Evolutionary conservation across 179 eudicot genomes (phyloP).

Genomic region (Amaranthus tricolor): DNA sequence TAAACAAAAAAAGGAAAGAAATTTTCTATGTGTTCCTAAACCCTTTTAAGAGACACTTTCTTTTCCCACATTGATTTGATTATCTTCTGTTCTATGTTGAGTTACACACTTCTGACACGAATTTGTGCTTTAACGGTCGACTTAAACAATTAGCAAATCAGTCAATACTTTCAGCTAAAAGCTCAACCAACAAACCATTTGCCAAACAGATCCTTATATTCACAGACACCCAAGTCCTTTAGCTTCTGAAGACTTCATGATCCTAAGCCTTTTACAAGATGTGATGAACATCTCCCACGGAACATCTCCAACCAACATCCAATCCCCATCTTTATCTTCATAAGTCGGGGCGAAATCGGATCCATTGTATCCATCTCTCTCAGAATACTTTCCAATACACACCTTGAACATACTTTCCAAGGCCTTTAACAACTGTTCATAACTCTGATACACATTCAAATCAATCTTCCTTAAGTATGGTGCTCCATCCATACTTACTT

Average conservation of each 20-base stretch:
- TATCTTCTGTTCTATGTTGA: constrained; percentile 16
- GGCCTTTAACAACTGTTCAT: constrained; percentile 63
- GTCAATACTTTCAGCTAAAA: too few species aligned
- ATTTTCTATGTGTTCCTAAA: constrained; percentile 28
- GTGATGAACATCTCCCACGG: constrained; percentile 91
- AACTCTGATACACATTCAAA: constrained; percentile 60
- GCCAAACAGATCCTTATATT: not conserved
- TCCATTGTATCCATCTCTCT: constrained; percentile 62
- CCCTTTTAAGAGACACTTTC: constrained; percentile 27
- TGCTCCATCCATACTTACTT: constrained; percentile 97
- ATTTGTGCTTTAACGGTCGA: not conserved
- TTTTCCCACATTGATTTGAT: constrained; percentile 5
- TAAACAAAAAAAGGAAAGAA: constrained; percentile 6
- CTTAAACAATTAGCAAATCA: too few species aligned
- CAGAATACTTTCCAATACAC: constrained; percentile 60
- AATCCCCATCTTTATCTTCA: constrained; percentile 90
- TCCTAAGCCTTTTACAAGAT: constrained; percentile 83
- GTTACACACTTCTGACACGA: constrained; percentile 11
- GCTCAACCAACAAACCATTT: too few species aligned
- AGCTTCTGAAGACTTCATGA: constrained; percentile 90
- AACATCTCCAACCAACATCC: constrained; percentile 96
- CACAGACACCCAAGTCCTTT: constrained; percentile 61
- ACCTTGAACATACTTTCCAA: constrained; percentile 78
- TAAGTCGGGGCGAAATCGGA: constrained; percentile 74
- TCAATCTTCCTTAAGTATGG: constrained; percentile 86